A percentile compares a stretch with the other conserved stretches of the same genome.
Evolutionary conservation across 2,329 filamentous ascomycete genomes (phyloP).

Genomic region (Thielaviopsis euricoi): DNA sequence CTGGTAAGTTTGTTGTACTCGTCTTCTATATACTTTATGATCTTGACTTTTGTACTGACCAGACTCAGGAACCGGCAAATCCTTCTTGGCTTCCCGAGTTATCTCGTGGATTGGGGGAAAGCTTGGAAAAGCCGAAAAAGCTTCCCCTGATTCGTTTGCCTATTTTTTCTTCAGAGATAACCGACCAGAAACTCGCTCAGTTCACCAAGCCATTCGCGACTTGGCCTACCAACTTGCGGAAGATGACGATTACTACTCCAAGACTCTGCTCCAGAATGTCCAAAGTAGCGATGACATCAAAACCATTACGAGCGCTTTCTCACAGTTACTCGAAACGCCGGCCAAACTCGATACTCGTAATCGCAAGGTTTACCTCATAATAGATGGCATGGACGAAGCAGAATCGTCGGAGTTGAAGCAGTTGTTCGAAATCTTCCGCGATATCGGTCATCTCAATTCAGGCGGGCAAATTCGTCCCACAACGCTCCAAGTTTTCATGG

Average conservation of each 20-base stretch:
- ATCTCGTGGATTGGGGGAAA: slow-evolving; percentile 24
- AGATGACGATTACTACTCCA: slow-evolving; percentile 27
- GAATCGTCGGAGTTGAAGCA: slow-evolving; percentile 22
- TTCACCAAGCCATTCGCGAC: slow-evolving; percentile 28
- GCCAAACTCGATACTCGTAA: slow-evolving; percentile 19
- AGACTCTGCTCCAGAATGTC: slow-evolving; percentile 21
- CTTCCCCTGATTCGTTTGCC: slow-evolving; percentile 17
- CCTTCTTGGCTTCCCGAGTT: slow-evolving; percentile 26
- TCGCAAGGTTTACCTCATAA: slow-evolving; percentile 25
- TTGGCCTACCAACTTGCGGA: slow-evolving; percentile 31
- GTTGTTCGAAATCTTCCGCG: slow-evolving; percentile 16
- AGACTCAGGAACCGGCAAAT: slow-evolving; percentile 26
- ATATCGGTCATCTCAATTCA: slow-evolving; percentile 13
- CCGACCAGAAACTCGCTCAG: slow-evolving; percentile 27
- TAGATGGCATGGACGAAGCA: slow-evolving; percentile 32
- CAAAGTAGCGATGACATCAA: slow-evolving; percentile 25
- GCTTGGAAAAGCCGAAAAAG: slow-evolving; percentile 16
- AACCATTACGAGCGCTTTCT: slow-evolving; percentile 27
- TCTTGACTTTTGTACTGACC: neutral
- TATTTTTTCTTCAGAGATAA: slow-evolving; percentile 34
- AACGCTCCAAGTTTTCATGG: slow-evolving; percentile 23
- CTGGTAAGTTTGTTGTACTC: slow-evolving; percentile 17
- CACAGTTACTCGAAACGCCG: slow-evolving; percentile 24
- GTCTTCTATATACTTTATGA: no score
- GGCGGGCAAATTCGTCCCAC: slow-evolving; percentile 8